A percentile compares a stretch with the other conserved stretches of the same genome.
phyloP scores from a whole-genome alignment of 2,329 filamentous ascomycete genomes.

The Leptographium wingfieldii region DNA sequence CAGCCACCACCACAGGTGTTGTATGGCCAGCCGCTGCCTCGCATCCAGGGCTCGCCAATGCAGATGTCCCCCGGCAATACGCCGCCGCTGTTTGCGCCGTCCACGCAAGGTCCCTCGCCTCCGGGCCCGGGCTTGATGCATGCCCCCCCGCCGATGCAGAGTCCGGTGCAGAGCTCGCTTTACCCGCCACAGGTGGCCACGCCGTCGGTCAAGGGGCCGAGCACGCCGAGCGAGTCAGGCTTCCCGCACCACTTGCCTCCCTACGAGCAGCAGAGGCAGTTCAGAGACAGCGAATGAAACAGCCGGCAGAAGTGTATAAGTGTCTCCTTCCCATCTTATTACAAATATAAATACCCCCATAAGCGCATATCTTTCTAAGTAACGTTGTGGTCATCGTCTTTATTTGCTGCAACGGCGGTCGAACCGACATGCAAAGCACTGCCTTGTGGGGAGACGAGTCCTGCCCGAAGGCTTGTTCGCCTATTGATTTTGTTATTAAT shows the following conservation, averaged over 20 bases:
- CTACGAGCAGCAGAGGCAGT: slow-evolving; percentile 1
- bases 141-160: background rate
- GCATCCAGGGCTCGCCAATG: slow-evolving; percentile 4
- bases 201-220: slow-evolving; percentile 7
- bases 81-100: background rate
- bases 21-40: background rate
- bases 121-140: background rate
- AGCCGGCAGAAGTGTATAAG: background rate
- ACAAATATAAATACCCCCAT: slow-evolving; percentile 4
- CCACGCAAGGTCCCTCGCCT: background rate
- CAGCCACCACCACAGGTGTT: background rate
- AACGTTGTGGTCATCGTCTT: background rate
- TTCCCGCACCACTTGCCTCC: slow-evolving; percentile 7
- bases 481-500: no score
- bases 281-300: background rate
- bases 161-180: background rate
- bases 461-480: no score
- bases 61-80: slow-evolving; percentile 1
- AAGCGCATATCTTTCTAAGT: background rate
- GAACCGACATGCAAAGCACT: background rate
- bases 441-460: no score
- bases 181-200: background rate
- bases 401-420: background rate
- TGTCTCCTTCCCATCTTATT: background rate
- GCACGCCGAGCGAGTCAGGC: slow-evolving; percentile 6